phyloP scores from a whole-genome alignment of 306 rosid species.

The Senna siamea region DNA sequence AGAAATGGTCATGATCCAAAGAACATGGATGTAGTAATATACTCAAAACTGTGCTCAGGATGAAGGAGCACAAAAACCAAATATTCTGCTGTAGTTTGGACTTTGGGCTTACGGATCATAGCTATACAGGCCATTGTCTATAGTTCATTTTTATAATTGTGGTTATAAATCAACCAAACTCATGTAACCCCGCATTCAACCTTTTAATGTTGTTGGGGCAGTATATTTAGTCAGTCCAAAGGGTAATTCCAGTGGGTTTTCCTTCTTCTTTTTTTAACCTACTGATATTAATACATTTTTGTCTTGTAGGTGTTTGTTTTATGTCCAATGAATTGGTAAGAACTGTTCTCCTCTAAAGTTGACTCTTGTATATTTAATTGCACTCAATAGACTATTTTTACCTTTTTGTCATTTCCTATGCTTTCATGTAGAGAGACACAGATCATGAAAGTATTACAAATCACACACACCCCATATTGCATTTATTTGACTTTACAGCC shows the following conservation, averaged over 20 bases:
- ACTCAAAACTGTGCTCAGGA: not conserved
- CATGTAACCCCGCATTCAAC: conserved; percentile 6
- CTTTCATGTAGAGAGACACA: not conserved
- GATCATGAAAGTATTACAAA: conserved; percentile 5
- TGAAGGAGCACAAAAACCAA: not conserved
- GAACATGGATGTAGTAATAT: conserved; percentile 16
- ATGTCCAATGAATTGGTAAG: conserved; percentile 97
- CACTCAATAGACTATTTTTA: not conserved
- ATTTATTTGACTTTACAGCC: conserved; percentile 65
- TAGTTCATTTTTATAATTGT: conserved; percentile 5
- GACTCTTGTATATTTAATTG: conserved; percentile 16
- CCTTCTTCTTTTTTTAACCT: conserved; percentile 3
- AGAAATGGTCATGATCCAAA: conserved; percentile 21
- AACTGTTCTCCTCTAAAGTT: conserved; percentile 20
- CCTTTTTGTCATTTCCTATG: not conserved
- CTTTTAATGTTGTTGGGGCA: conserved; percentile 3
- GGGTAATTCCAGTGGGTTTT: conserved; percentile 6
- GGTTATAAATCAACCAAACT: not conserved
- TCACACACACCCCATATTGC: conserved; percentile 28
- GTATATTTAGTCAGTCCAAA: not conserved
- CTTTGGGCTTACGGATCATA: not conserved
- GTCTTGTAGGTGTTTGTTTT: conserved; percentile 82
- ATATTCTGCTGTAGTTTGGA: conserved; percentile 19
- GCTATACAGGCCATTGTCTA: not conserved
- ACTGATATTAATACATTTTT: conserved; percentile 45